Percentiles rank a stretch among this genome's conserved stretches.
Evolutionary conservation across 2,329 filamentous ascomycete species (phyloP).

Genomic region (Neopestalotiopsis sp.): DNA sequence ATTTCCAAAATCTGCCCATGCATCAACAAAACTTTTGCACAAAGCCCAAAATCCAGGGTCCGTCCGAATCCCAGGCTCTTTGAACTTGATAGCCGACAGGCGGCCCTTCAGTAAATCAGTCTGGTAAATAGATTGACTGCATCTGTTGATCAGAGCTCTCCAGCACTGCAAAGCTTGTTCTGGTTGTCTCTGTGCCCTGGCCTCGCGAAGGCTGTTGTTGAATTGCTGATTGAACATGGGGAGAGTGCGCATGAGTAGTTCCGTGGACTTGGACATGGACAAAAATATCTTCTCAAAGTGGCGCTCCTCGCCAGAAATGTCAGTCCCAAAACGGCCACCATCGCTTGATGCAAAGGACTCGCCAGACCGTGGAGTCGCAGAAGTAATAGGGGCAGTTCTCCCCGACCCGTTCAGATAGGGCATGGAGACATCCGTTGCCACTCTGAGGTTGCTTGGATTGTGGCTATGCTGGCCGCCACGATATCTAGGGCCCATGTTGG

Average conservation of each 20-base stretch:
- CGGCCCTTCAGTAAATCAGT: slow-evolving; percentile 75
- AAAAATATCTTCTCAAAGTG: slow-evolving; percentile 85
- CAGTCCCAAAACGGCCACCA: slow-evolving; percentile 59
- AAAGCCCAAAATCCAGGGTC: slow-evolving; percentile 69
- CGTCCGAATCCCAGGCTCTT: slow-evolving; percentile 77
- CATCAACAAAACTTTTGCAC: slow-evolving; percentile 75
- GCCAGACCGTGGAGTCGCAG: slow-evolving; percentile 79
- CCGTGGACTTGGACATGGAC: slow-evolving; percentile 75
- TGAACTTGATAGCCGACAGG: slow-evolving; percentile 82
- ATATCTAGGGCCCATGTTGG: slow-evolving; percentile 42
- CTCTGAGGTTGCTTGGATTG: slow-evolving; percentile 59
- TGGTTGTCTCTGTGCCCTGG: slow-evolving; percentile 63
- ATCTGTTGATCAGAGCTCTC: slow-evolving; percentile 74
- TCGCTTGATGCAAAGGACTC: slow-evolving; percentile 74
- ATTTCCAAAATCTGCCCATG: slow-evolving; percentile 71
- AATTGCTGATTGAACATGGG: slow-evolving; percentile 75
- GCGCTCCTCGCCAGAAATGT: slow-evolving; percentile 77
- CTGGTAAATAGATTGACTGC: slow-evolving; percentile 72
- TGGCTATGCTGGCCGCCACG: slow-evolving; percentile 46
- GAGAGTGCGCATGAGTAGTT: slow-evolving; percentile 74
- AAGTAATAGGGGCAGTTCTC: slow-evolving; percentile 59
- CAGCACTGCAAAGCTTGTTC: slow-evolving; percentile 69
- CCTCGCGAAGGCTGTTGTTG: slow-evolving; percentile 64
- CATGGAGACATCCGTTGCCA: slow-evolving; percentile 60
- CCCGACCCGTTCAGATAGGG: slow-evolving; percentile 55